A percentile compares a stretch with the other conserved stretches of the same genome.
Conservation (phyloP, 148 eudicot genomes). For the Chenopodium album region DNA sequence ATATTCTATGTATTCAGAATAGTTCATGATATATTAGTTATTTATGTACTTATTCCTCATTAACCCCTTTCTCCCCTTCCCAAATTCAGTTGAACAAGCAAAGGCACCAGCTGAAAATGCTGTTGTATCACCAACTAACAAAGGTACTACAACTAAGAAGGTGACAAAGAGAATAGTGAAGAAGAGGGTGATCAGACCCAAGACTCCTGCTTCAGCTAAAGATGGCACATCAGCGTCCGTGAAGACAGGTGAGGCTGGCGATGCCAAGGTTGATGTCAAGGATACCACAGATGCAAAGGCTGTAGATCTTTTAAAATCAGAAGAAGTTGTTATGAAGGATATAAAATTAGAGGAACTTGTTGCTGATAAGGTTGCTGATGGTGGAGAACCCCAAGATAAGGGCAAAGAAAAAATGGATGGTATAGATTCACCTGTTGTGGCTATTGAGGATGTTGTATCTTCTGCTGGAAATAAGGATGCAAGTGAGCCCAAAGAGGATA, state of each 20-base stretch:
- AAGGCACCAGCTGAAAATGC: conserved; percentile 24
- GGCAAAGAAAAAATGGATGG: conserved; percentile 34
- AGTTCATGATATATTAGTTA: no score
- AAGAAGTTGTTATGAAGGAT: conserved; percentile 23
- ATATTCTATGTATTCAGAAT: no score
- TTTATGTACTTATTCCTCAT: no score
- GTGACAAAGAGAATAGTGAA: conserved; percentile 46
- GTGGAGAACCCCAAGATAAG: conserved; percentile 22
- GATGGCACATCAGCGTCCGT: conserved; percentile 32
- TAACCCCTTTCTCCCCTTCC: background rate
- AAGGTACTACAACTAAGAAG: conserved; percentile 36
- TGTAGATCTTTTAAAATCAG: conserved; percentile 26
- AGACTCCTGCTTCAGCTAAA: conserved; percentile 49
- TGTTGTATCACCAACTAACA: conserved; percentile 34
- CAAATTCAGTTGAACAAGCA: conserved; percentile 25
- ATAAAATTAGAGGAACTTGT: conserved; percentile 33
- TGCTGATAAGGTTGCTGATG: conserved; percentile 21
- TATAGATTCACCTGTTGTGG: conserved; percentile 16
- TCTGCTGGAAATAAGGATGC: conserved; percentile 28
- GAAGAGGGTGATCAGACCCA: conserved; percentile 43
- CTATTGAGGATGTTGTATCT: conserved; percentile 9
- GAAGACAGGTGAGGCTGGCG: conserved; percentile 27
- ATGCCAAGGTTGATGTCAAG: conserved; percentile 33
- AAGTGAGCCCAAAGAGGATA: conserved; percentile 21
- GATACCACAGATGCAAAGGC: conserved; percentile 24